Percentiles rank a stretch among this genome's conserved stretches.
Conservation (phyloP, 2,329 filamentous ascomycete species). For the Xylaria polymorpha region DNA sequence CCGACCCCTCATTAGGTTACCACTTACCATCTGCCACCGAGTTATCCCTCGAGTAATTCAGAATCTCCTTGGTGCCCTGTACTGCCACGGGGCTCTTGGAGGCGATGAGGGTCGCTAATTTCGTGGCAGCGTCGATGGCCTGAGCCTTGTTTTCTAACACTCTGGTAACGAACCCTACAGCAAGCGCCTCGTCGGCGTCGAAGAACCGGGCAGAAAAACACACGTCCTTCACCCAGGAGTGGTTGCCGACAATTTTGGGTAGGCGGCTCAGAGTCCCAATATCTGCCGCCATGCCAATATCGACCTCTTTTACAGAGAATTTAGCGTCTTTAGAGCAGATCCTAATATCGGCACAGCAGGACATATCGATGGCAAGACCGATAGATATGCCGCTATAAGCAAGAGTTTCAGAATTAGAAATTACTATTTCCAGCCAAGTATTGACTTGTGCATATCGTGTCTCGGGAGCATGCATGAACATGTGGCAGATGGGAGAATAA, state of each 20-base stretch:
- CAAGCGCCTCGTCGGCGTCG: conserved; percentile 72
- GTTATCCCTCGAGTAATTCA: conserved; percentile 73
- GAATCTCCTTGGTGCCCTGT: conserved; percentile 49
- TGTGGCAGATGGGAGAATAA: no score
- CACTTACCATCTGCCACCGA: conserved; percentile 77
- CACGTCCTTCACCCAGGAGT: conserved; percentile 84
- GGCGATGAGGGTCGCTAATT: conserved; percentile 66
- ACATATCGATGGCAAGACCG: conserved; percentile 81
- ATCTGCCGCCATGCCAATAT: conserved; percentile 83
- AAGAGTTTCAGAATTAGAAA: no score
- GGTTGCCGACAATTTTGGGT: conserved; percentile 76
- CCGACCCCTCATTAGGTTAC: conserved; percentile 16
- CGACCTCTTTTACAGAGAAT: conserved; percentile 83
- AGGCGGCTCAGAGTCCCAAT: conserved; percentile 80
- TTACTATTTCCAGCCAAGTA: no score
- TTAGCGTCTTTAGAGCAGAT: conserved; percentile 69
- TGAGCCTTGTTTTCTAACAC: conserved; percentile 63
- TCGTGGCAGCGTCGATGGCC: conserved; percentile 46
- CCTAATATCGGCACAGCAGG: conserved; percentile 76
- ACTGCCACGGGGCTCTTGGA: conserved; percentile 80
- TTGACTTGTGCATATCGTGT: no score
- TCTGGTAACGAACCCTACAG: conserved; percentile 76
- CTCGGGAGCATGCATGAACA: no score
- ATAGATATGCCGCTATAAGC: conserved; percentile 70
- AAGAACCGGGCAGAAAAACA: conserved; percentile 78